phyloP scores from a whole-genome alignment of 768 basidiomycete species.

The Lactarius pseudohatsudake region DNA sequence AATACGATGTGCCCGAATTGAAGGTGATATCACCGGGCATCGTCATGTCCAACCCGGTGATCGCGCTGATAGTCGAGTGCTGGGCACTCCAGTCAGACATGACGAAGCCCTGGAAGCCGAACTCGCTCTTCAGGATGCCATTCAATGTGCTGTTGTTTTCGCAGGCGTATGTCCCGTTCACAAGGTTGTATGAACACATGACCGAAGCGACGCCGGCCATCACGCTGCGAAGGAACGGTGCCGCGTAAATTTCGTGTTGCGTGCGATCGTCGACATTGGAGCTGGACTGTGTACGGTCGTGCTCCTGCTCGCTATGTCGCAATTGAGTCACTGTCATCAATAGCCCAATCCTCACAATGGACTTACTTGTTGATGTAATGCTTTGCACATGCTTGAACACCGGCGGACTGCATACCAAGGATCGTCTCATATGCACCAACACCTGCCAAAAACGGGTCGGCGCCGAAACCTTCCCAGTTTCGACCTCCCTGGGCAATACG shows the following conservation, averaged over 20 bases:
- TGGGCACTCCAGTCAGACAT: constrained; percentile 77
- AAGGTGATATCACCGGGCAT: constrained; percentile 63
- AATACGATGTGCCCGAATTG: constrained; percentile 50
- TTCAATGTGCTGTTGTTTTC: constrained; percentile 72
- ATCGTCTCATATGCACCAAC: constrained; percentile 80
- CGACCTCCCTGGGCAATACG: constrained; percentile 76
- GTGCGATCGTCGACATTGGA: constrained; percentile 82
- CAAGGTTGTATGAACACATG: constrained; percentile 76
- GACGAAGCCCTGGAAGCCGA: constrained; percentile 75
- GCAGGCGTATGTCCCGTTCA: constrained; percentile 74
- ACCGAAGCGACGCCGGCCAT: constrained; percentile 72
- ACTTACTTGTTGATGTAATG: constrained; percentile 72
- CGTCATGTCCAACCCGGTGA: constrained; percentile 61
- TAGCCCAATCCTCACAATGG: not conserved
- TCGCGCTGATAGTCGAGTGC: constrained; percentile 57
- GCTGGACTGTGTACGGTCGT: constrained; percentile 50
- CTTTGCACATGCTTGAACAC: constrained; percentile 87
- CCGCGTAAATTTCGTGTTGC: constrained; percentile 70
- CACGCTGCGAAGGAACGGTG: constrained; percentile 67
- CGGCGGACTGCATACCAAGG: constrained; percentile 72
- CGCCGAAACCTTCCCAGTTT: constrained; percentile 96
- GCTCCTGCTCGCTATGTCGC: constrained; percentile 61
- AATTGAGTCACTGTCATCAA: not conserved
- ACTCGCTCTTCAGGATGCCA: constrained; percentile 72
- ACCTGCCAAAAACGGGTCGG: constrained; percentile 84